These are phyloP conservation scores for Piper betle DNA, from an alignment of 164 flowering plant genomes.

Conservation along the genomic window DNA sequence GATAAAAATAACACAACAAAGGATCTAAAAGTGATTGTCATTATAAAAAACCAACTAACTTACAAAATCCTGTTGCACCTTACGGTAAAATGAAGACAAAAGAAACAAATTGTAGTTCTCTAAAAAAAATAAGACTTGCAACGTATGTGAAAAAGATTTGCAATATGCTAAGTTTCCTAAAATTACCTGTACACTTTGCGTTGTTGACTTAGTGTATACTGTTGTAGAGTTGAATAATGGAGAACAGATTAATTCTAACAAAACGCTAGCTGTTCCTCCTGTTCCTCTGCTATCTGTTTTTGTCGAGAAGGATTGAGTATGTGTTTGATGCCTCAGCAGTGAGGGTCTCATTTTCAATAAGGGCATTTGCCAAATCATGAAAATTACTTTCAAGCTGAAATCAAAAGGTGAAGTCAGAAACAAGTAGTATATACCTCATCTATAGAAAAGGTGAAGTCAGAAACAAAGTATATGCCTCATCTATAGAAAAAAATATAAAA, in stretches of 20 bases:
- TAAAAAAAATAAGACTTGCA: too few species aligned
- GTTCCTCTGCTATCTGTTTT: conserved; percentile 27
- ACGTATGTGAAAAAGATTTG: too few species aligned
- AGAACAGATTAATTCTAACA: conserved; percentile 2
- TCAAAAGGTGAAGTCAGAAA: neutral
- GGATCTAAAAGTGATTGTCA: too few species aligned
- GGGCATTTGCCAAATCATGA: conserved; percentile 82
- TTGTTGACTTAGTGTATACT: neutral
- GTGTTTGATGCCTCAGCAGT: conserved; percentile 61
- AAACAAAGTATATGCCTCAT: too few species aligned
- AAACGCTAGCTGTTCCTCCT: conserved; percentile 47
- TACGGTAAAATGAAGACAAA: neutral
- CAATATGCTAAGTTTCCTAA: neutral
- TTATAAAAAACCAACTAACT: too few species aligned
- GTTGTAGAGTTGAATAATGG: neutral
- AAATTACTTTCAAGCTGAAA: conserved; percentile 92
- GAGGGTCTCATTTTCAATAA: conserved; percentile 86
- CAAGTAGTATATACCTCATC: too few species aligned
- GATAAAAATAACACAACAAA: too few species aligned
- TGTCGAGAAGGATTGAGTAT: conserved; percentile 56
- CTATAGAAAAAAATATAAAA: too few species aligned
- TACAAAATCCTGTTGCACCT: neutral
- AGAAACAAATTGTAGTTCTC: neutral
- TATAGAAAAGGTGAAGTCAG: too few species aligned
- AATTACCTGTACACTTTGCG: too few species aligned